Percentiles rank a stretch among this genome's conserved stretches.
Conservation (phyloP, 345 rosid species). For the Laguncularia racemosa region DNA sequence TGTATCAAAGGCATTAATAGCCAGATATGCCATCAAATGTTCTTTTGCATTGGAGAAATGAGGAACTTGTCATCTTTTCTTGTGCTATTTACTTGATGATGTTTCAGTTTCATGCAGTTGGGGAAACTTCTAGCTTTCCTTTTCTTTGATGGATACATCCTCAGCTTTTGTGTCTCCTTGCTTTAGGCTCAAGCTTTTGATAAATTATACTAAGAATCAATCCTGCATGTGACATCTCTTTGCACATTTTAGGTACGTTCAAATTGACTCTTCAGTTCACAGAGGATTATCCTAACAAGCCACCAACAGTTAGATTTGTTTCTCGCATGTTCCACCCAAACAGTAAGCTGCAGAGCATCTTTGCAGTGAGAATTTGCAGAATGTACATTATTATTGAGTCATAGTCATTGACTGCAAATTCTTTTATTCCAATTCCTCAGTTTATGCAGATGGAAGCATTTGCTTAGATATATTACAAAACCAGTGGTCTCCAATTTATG, state of each 20-base stretch:
- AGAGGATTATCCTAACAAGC: slow-evolving; percentile 58
- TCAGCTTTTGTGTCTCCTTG: too few species aligned
- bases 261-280: slow-evolving; percentile 50
- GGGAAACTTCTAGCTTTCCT: background rate
- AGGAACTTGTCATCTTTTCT: too few species aligned
- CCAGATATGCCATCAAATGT: too few species aligned
- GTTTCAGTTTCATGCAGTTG: background rate
- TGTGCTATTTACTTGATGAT: too few species aligned
- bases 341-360: slow-evolving; percentile 22
- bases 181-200: too few species aligned
- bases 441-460: slow-evolving; percentile 84
- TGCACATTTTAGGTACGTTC: slow-evolving; percentile 36
- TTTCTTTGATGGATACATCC: too few species aligned
- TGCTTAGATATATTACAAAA: slow-evolving; percentile 83
- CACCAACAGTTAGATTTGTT: slow-evolving; percentile 51
- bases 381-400: background rate
- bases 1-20: too few species aligned
- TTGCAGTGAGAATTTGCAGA: too few species aligned
- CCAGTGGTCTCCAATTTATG: slow-evolving; percentile 85
- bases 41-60: too few species aligned
- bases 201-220: too few species aligned
- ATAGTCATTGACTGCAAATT: background rate
- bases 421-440: slow-evolving; percentile 19
- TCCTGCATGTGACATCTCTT: too few species aligned
- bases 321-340: slow-evolving; percentile 59